Evolutionary conservation across 2,329 filamentous ascomycete species (phyloP), one percentile per base, ranked within the genome.

Genomic region (Cladophialophora immunda): DNA sequence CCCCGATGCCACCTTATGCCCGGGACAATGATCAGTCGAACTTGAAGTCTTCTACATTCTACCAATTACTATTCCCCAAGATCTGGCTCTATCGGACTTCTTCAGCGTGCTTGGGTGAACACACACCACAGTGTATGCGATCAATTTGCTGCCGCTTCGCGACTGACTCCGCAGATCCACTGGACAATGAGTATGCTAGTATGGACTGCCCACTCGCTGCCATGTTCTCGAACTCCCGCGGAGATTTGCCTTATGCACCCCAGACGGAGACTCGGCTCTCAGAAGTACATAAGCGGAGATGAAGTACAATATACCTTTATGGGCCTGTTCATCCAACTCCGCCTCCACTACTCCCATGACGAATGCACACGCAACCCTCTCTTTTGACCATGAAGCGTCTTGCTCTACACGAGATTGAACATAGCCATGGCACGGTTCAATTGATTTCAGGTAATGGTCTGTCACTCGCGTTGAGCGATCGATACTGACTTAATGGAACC

Each of bases 351-450:
- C 15, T n/a, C 36, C 13, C 36, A 41, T 5, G 17, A 41, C 13
- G 15, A 4, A 1, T 41, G 15, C 9, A 32, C 30, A 32, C 30
- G 9, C 30, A 32, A 32, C 30, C 9, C 30, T 32, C 9, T 41
- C 2, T 41, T 11, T 47, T n/a, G 8, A 58, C 2, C 15, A 64
- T 64, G 62, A 58, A 58, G n/a, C 30, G 9, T 29, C 41, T 65
- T 22, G 36, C 55, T 27, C 32, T 65, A 1, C 30, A 65, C 56
- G 62, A 65, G 27, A 54, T 65, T 30, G 62, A 65, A 47, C 38
- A 65, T 22, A 65, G 38, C 13, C 62, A 65, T 41, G 62, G 62
- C 7, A 65, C 62, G 2, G 62, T 65, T 1, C 62, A 65, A n/a
- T 25, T 65, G 45, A 65, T 65, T 36, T 52, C 41, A n/a, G 62